Base-by-base conservation (phyloP, 441 rosid species). In the Erodium texanum region DNA sequence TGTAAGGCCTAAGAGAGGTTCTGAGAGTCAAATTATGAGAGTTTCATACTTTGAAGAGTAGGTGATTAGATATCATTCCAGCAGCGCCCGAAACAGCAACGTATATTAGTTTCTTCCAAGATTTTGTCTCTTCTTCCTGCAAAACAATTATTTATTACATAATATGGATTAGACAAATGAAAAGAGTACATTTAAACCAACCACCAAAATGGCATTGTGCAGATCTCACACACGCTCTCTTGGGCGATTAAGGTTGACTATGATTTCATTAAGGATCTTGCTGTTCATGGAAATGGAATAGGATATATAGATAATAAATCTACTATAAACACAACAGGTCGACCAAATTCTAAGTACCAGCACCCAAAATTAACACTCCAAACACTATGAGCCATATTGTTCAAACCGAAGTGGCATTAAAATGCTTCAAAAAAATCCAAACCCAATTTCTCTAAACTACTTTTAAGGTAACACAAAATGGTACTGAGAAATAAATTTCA, bases 31-130 rank as follows among this genome's bases (percentile, higher is more conserved):
- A 32, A 32, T 9, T 43, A 12, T 23, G 23, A 5, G 34, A 76
- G 45, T 6, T 41, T 27, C 75, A 83, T 84, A 91, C 99, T 81
- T 93, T 93, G 87, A 90, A 93, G 67, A 93, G 93, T 65, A 93
- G 86, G 73, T 93, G 97, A 71, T 93, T 91, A 23, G 97, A 82
- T 20, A 93, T 93, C 93, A 86, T 89, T 24, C 99, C 99, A 69
- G 99, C 96, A 66, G 96, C 96, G 64, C 97, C 96, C 24, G 99
- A 93, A 15, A 93, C 96, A 14, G 92, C 86, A 43, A 91, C 78
- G 67, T 82, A 87, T 38, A 91, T 82, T 52, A 84, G 27, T 79
- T 89, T 91, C 83, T 91, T 89, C 99, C 97, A 93, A 68, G 93
- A 74, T 80, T 78, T 27, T 27, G 99, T 91, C 83, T 89, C 83